Conservation (phyloP, 495 filamentous ascomycete species). For the Hyphodiscus hymeniophilus region DNA sequence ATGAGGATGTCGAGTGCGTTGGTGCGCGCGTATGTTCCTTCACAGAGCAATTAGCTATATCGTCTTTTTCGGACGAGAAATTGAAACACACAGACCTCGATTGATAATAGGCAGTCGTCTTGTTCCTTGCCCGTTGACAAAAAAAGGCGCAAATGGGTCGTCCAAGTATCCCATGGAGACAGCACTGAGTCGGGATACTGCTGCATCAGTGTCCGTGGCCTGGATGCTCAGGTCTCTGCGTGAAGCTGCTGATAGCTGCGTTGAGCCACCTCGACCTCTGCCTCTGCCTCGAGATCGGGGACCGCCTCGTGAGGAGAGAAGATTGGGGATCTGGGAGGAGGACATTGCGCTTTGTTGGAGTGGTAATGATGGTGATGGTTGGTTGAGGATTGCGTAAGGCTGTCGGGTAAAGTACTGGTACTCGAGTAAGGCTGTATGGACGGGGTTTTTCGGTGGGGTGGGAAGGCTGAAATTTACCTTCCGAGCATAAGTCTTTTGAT, state of each 20-base stretch:
- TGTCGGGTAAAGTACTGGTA: not conserved
- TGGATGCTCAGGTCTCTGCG: constrained; percentile 48
- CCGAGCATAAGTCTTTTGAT: no score
- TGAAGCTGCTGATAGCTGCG: not conserved
- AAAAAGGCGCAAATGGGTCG: constrained; percentile 65
- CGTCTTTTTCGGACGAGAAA: not conserved
- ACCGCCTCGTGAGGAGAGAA: constrained; percentile 54
- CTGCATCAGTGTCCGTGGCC: constrained; percentile 86
- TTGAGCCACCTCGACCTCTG: constrained; percentile 19
- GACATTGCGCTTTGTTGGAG: constrained; percentile 44
- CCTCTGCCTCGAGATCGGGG: constrained; percentile 22
- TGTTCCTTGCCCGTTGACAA: constrained; percentile 40
- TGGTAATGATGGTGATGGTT: no score
- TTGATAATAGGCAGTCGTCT: constrained; percentile 85
- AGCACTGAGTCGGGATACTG: constrained; percentile 78
- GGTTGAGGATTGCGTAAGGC: not conserved
- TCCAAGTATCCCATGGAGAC: constrained; percentile 80
- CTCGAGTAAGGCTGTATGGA: no score
- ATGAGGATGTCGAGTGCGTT: constrained; percentile 78
- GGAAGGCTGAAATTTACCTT: no score
- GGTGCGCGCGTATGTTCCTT: constrained; percentile 92
- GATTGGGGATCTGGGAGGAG: constrained; percentile 65
- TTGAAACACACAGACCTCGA: constrained; percentile 49
- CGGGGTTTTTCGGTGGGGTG: no score
- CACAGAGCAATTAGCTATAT: not conserved